Conservation (phyloP, 192 early-diverging fungal genomes). For the Podochytrium sp. region DNA sequence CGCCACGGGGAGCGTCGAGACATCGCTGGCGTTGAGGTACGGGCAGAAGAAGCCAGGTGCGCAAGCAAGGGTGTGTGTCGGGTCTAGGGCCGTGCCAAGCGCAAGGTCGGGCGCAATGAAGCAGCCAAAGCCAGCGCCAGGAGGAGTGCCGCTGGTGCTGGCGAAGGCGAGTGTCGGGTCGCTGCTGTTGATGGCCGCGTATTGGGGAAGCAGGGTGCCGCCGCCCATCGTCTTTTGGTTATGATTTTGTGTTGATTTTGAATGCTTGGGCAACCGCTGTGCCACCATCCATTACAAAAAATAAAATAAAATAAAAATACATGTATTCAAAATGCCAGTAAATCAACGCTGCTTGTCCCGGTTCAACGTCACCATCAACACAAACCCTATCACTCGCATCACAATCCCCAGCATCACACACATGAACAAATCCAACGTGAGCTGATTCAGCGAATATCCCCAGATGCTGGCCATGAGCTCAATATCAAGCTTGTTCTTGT, state of each 20-base stretch:
- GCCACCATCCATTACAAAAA: background rate
- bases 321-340: background rate
- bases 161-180: conserved; percentile 14
- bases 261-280: background rate
- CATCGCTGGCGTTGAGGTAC: conserved; percentile 23
- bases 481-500: conserved; percentile 36
- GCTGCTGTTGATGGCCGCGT: background rate
- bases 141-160: background rate
- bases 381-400: conserved; percentile 43
- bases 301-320: background rate
- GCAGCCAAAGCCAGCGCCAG: conserved; percentile 10
- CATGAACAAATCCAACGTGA: conserved; percentile 41
- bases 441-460: conserved; percentile 48
- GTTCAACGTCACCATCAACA: conserved; percentile 43
- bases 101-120: conserved; percentile 7
- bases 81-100: background rate
- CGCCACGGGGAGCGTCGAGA: conserved; percentile 26
- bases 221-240: conserved; percentile 2
- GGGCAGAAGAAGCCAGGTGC: conserved; percentile 42
- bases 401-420: conserved; percentile 44
- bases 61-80: conserved; percentile 12
- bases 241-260: background rate
- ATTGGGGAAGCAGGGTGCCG: background rate
- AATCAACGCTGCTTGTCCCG: conserved; percentile 50
- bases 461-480: conserved; percentile 30